Evolutionary conservation across 805 yeast genomes (phyloP).

Genomic region (Candida ortonii): DNA sequence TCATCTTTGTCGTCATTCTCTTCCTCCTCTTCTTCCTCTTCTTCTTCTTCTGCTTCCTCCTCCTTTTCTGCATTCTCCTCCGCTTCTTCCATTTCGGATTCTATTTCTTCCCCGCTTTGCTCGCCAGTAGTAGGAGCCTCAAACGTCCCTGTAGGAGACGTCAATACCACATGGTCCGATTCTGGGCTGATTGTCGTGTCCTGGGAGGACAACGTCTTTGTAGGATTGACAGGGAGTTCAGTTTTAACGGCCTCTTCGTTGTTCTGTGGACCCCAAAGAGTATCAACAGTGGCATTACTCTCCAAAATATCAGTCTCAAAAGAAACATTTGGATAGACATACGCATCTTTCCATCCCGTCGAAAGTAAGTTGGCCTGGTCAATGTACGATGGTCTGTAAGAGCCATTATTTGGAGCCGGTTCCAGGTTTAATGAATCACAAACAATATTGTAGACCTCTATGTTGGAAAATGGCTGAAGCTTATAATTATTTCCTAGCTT

Average conservation of each 20-base stretch:
- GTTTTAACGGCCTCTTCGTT: slow-evolving; percentile 3
- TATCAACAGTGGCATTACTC: slow-evolving; percentile 52
- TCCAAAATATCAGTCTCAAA: slow-evolving; percentile 42
- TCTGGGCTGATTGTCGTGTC: slow-evolving; percentile 10
- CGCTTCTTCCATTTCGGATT: no score
- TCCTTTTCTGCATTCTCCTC: slow-evolving; percentile 18
- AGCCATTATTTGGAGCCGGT: slow-evolving; percentile 64
- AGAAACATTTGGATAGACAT: slow-evolving; percentile 48
- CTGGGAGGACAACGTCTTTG: slow-evolving; percentile 2
- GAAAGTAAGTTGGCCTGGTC: slow-evolving; percentile 32
- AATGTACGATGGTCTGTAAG: slow-evolving; percentile 30
- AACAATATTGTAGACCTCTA: slow-evolving; percentile 69
- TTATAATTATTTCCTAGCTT: slow-evolving; percentile 31
- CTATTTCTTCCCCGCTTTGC: no score
- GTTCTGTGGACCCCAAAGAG: slow-evolving; percentile 26
- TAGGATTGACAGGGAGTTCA: slow-evolving; percentile 10
- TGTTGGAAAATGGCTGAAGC: slow-evolving; percentile 65
- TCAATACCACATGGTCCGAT: no score
- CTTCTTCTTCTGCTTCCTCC: slow-evolving; percentile 17
- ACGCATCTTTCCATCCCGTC: slow-evolving; percentile 45
- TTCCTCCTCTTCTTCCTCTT: slow-evolving; percentile 15
- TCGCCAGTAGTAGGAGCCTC: no score
- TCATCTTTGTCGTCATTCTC: slow-evolving; percentile 20
- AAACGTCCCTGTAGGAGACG: no score
- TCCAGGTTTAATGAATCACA: slow-evolving; percentile 57